Evolutionary conservation across 2,329 filamentous ascomycete genomes (phyloP).

Genomic region (Trichoderma breve): DNA sequence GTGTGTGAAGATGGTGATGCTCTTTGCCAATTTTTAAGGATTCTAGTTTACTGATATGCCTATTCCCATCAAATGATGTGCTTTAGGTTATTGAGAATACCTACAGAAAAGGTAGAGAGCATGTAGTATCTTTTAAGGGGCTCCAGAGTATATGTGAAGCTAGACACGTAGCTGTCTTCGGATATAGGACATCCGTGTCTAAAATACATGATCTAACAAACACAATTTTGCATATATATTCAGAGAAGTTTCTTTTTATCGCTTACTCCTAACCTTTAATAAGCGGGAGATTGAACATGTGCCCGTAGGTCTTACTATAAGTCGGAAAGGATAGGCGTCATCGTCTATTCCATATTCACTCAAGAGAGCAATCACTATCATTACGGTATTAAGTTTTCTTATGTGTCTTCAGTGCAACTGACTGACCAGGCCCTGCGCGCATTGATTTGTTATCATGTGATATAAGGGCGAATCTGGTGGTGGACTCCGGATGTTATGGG

Average conservation of each 20-base stretch:
- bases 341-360: neutral
- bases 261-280: neutral
- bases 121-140: neutral
- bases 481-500: neutral
- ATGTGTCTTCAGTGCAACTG: neutral
- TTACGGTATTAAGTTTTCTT: neutral
- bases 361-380: neutral
- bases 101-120: neutral
- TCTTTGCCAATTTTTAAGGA: neutral
- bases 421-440: neutral
- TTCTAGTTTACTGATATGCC: neutral
- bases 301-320: neutral
- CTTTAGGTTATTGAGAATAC: neutral
- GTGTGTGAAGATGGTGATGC: too few species aligned
- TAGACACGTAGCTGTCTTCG: neutral
- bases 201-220: neutral
- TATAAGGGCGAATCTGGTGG: neutral
- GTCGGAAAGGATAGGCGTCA: neutral
- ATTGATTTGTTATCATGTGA: neutral
- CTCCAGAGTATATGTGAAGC: neutral
- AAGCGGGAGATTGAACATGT: neutral
- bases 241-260: neutral
- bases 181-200: neutral
- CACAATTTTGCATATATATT: neutral
- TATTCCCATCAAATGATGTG: neutral